phyloP scores from a whole-genome alignment of 371 early-diverging fungal genomes.

The Lichtheimia ramosa region DNA sequence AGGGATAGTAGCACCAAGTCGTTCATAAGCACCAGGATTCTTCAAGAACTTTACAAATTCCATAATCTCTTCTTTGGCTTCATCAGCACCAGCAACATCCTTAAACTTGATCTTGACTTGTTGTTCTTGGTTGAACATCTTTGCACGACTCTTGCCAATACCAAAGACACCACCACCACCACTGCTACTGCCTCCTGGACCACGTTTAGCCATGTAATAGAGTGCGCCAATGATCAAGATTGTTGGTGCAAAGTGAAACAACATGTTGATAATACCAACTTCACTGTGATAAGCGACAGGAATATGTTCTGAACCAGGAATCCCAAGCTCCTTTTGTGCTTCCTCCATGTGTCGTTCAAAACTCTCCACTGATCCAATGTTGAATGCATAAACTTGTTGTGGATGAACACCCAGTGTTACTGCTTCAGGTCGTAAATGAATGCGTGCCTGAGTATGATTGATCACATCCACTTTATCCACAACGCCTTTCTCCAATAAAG shows the following conservation, averaged over 20 bases:
- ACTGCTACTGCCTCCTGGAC: slow-evolving; percentile 47
- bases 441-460: slow-evolving; percentile 82
- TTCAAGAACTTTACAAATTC: slow-evolving; percentile 99
- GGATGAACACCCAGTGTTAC: slow-evolving; percentile 41
- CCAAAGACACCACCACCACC: slow-evolving; percentile 88
- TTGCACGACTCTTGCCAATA: slow-evolving; percentile 95
- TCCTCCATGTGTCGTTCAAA: slow-evolving; percentile 90
- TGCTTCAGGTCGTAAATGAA: slow-evolving; percentile 75
- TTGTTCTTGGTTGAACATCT: slow-evolving; percentile 95
- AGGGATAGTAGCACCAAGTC: slow-evolving; percentile 99
- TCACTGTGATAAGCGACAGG: slow-evolving; percentile 88
- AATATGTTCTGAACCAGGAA: slow-evolving; percentile 85
- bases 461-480: slow-evolving; percentile 88
- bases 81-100: slow-evolving; percentile 99
- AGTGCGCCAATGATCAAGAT: slow-evolving; percentile 85
- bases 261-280: slow-evolving; percentile 64
- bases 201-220: slow-evolving; percentile 80
- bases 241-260: slow-evolving; percentile 93
- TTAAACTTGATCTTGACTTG: slow-evolving; percentile 95
- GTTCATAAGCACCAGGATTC: slow-evolving; percentile 95
- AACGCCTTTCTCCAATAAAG: slow-evolving; percentile 87
- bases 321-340: slow-evolving; percentile 90
- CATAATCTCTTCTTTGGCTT: slow-evolving; percentile 99
- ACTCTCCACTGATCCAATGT: slow-evolving; percentile 91
- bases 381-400: slow-evolving; percentile 64